Conservation (phyloP, 192 early-diverging fungal species). For the Chytriomyces hyalinus region DNA sequence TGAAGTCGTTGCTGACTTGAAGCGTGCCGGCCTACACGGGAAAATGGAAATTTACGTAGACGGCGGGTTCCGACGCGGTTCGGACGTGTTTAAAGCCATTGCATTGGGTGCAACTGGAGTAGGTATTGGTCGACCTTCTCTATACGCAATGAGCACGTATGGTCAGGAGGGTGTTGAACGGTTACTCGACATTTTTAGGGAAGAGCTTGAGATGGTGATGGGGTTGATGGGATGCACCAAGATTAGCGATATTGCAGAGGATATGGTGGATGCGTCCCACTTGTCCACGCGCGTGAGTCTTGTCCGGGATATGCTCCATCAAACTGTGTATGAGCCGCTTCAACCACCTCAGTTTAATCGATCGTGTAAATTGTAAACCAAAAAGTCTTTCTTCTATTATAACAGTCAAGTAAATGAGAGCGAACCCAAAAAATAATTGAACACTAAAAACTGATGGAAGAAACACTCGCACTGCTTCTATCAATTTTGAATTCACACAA, state of each 20-base stretch:
- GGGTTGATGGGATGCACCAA: constrained; percentile 47
- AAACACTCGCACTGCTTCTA: not conserved
- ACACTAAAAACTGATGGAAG: no score
- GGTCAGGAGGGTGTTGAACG: constrained; percentile 84
- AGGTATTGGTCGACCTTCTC: constrained; percentile 79
- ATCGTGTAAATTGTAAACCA: not conserved
- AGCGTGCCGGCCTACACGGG: constrained; percentile 38
- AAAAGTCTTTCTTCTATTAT: no score
- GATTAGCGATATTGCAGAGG: constrained; percentile 68
- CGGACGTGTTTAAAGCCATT: constrained; percentile 95
- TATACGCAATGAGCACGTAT: constrained; percentile 73
- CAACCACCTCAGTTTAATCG: not conserved
- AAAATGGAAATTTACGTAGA: constrained; percentile 85
- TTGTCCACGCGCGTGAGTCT: constrained; percentile 37
- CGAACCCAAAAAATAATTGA: no score
- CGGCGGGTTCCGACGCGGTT: constrained; percentile 89
- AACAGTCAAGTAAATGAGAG: no score
- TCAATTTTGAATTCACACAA: not conserved
- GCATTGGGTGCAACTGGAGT: constrained; percentile 93
- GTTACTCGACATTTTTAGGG: constrained; percentile 76
- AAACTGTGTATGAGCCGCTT: constrained; percentile 42
- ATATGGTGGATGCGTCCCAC: constrained; percentile 40
- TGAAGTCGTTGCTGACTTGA: constrained; percentile 79
- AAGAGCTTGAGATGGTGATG: constrained; percentile 81
- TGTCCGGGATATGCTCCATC: constrained; percentile 28